These are phyloP conservation scores for Quercus cerris DNA, from an alignment of 306 rosid genomes.

Conservation along the genomic window DNA sequence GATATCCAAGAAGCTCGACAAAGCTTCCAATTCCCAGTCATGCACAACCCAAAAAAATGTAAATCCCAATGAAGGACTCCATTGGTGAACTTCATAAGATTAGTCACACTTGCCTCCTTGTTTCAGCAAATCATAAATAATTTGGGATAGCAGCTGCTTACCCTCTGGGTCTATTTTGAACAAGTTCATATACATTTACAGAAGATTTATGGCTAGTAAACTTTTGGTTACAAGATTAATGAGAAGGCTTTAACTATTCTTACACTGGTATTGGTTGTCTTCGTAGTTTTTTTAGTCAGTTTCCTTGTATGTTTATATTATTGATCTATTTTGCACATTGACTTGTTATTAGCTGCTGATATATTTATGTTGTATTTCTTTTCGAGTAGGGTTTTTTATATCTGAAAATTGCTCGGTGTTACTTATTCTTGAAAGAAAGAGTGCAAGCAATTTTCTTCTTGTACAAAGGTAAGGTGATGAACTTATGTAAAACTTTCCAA, in stretches of 20 bases:
- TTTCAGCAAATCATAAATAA: too few relatives aligned
- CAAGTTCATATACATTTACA: not conserved
- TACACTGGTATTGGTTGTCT: not conserved
- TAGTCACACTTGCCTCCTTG: too few relatives aligned
- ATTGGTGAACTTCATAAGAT: too few relatives aligned
- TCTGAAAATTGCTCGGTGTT: slow-evolving; percentile 72
- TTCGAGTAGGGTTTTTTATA: slow-evolving; percentile 53
- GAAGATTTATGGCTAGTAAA: not conserved
- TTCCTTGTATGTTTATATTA: not conserved
- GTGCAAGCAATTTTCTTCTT: slow-evolving; percentile 59
- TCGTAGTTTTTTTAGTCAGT: not conserved
- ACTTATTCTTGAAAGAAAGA: slow-evolving; percentile 51
- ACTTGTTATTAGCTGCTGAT: slow-evolving; percentile 6
- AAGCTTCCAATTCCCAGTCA: too few relatives aligned
- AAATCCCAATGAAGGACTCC: too few relatives aligned
- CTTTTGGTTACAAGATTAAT: not conserved
- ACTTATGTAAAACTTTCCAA: not conserved
- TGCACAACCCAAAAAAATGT: too few relatives aligned
- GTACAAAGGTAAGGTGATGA: slow-evolving; percentile 51
- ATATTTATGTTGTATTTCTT: slow-evolving; percentile 6
- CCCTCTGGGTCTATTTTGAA: not conserved
- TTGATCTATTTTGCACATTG: not conserved
- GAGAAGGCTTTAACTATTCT: not conserved
- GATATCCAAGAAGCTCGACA: too few relatives aligned
- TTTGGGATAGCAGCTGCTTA: not conserved